Evolutionary conservation across 2,329 filamentous ascomycete genomes (phyloP).

Genomic region (Scytalidium sp.): DNA sequence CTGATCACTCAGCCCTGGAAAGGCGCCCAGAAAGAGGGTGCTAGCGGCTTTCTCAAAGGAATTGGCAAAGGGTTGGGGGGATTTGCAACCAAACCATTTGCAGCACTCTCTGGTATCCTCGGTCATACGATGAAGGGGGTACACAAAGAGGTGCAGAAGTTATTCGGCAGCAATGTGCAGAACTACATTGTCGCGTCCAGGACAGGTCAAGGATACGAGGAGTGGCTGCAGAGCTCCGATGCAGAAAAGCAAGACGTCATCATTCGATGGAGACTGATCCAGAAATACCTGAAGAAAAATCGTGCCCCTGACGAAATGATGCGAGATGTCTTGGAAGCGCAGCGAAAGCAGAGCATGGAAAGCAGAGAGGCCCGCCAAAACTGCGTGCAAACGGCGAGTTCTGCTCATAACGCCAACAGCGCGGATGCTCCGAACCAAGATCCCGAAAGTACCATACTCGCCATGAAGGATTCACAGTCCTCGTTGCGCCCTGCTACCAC

Average conservation of each 20-base stretch:
- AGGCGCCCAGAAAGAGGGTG: conserved; percentile 61
- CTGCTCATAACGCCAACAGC: conserved; percentile 11
- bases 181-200: conserved; percentile 77
- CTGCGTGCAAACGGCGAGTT: conserved; percentile 9
- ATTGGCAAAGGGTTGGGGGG: conserved; percentile 80
- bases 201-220: conserved; percentile 68
- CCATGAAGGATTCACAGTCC: conserved; percentile 9
- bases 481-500: conserved; percentile 5
- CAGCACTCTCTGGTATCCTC: conserved; percentile 64
- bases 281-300: conserved; percentile 24
- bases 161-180: conserved; percentile 66
- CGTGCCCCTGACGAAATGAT: conserved; percentile 17
- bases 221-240: conserved; percentile 49
- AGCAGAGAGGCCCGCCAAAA: conserved; percentile 11
- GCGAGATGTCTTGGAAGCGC: conserved; percentile 19
- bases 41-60: conserved; percentile 70
- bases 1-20: conserved; percentile 72
- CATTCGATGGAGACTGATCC: conserved; percentile 42
- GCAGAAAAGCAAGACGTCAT: conserved; percentile 64
- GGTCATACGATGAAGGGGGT: conserved; percentile 79
- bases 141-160: conserved; percentile 69
- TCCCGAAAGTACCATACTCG: conserved; percentile 12
- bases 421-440: conserved; percentile 11
- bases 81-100: conserved; percentile 71
- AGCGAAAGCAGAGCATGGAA: conserved; percentile 17